These are phyloP conservation scores for Dioscorea dumetorum DNA, from an alignment of 106 monocot genomes.

Conservation along the genomic window DNA sequence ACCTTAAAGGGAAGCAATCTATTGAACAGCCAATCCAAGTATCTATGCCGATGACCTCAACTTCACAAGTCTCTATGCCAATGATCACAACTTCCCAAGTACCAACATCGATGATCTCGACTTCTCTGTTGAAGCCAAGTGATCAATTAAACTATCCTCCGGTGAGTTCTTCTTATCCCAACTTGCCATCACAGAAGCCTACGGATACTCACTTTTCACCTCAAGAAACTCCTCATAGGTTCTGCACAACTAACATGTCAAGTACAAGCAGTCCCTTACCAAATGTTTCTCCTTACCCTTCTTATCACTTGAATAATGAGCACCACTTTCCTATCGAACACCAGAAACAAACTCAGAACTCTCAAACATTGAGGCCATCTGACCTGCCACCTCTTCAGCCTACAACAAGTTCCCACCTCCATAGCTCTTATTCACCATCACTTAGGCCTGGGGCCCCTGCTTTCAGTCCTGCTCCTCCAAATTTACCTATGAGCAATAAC, in stretches of 20 bases:
- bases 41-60: constrained; percentile 2
- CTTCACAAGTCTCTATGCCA: not conserved
- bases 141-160: not conserved
- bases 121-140: not conserved
- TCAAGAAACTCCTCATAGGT: constrained; percentile 13
- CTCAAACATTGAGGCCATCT: constrained; percentile 5
- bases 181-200: constrained; percentile 2
- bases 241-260: not conserved
- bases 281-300: too few relatives aligned
- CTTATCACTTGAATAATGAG: not conserved
- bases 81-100: not conserved
- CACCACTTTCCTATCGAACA: not conserved
- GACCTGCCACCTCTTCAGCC: constrained; percentile 8
- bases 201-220: not conserved
- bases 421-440: constrained; percentile 14
- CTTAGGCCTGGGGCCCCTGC: constrained; percentile 1
- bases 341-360: not conserved
- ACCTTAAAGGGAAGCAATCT: constrained; percentile 1
- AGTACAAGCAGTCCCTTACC: too few relatives aligned
- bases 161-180: constrained; percentile 2
- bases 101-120: not conserved
- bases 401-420: constrained; percentile 15
- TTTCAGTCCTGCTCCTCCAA: constrained; percentile 17
- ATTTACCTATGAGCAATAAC: constrained; percentile 22
- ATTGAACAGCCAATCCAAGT: constrained; percentile 7